phyloP scores from a whole-genome alignment of 345 rosid genomes.

The Rhizophora mangle region DNA sequence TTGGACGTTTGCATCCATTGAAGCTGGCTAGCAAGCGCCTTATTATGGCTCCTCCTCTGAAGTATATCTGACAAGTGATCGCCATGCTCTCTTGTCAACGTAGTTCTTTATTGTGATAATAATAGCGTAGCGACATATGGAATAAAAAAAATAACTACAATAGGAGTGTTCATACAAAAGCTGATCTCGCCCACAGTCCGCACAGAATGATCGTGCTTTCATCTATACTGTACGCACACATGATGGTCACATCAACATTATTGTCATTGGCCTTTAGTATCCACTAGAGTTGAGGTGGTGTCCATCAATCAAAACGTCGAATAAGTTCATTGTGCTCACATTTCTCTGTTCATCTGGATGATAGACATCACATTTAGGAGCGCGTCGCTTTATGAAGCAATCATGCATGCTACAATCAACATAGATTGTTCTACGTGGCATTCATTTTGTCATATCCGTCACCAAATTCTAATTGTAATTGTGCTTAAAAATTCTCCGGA shows the following conservation, averaged over 20 bases:
- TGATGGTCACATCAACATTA: background rate
- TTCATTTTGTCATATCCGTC: background rate
- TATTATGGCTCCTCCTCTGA: background rate
- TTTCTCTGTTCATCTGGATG: background rate
- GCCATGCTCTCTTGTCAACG: too few relatives aligned
- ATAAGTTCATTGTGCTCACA: conserved; percentile 1
- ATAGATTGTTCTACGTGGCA: conserved; percentile 2
- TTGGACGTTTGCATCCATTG: background rate
- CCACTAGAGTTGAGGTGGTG: background rate
- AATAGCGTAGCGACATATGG: too few relatives aligned
- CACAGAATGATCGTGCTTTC: background rate
- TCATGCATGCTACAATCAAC: background rate
- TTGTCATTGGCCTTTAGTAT: background rate
- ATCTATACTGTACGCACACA: too few relatives aligned
- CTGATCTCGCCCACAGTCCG: background rate
- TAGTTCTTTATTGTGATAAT: too few relatives aligned
- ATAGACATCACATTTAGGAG: background rate
- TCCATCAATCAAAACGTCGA: background rate
- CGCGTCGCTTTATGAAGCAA: background rate
- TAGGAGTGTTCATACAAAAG: background rate
- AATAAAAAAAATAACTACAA: background rate
- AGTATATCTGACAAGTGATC: too few relatives aligned
- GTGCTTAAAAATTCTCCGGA: too few relatives aligned
- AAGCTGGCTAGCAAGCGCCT: background rate
- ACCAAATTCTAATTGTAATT: background rate